Evolutionary conservation across 2,329 filamentous ascomycete species (phyloP), one percentile per base, ranked within the genome.

Genomic region (Macroventuria anomochaeta): DNA sequence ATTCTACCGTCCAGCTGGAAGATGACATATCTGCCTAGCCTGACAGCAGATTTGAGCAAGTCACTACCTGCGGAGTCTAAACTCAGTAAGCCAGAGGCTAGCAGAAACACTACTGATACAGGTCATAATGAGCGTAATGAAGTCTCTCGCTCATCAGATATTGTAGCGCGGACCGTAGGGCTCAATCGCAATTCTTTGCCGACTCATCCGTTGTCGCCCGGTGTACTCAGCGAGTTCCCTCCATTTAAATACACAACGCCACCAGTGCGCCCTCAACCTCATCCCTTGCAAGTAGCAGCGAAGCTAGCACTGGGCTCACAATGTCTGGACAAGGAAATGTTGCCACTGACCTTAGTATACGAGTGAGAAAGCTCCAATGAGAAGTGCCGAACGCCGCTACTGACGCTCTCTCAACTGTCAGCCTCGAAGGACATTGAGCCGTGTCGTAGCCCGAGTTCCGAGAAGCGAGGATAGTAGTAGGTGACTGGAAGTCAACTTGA

Each of bases 181-280:
- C 34, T 18, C 33, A 13, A 26, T 15, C 8, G n/a, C 2, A 13
- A 37, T 21, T 11, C 3, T 25, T 5, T 18, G 12, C 7, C 46
- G n/a, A 50, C 32, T 43, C 29, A 41, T 8, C 46, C 32, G n/a
- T 13, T 17, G 17, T 50, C 38, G 0, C 31, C 46, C n/a, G 10
- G 11, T 26, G 32, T 37, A 8, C n/a, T 42, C 23, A 43, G 25
- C 38, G 17, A 50, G 17, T 50, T 37, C 7, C 33, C 47, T 32
- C 26, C 25, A 13, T 37, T 32, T 15, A 12, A 43, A 11, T 43
- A 43, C 11, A 18, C 25, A 15, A 20, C 10, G 11, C 32, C 21
- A 44, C 34, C 33, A 3, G 28, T 13, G 8, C 17, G 20, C n/a
- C n/a, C 17, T 21, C 37, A 44, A 5, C 5, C 13, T 13, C 23